These are phyloP conservation scores for Aspergillus sp. DNA, from an alignment of 2,329 filamentous ascomycete genomes.

Conservation along the genomic window DNA sequence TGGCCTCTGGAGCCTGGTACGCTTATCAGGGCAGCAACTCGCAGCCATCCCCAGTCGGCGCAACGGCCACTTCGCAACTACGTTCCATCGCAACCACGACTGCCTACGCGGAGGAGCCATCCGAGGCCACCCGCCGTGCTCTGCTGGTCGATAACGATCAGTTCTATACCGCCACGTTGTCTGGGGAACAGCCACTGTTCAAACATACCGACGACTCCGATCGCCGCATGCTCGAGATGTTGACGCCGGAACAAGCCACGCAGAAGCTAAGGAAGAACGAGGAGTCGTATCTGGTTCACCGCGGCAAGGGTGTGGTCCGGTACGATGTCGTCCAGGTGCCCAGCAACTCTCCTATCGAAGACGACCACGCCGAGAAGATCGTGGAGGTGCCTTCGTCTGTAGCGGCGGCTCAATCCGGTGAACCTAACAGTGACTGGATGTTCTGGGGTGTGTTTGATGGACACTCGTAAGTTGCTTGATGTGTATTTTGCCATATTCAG, in stretches of 20 bases:
- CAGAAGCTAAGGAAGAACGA: constrained; percentile 85
- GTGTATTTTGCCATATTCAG: not conserved
- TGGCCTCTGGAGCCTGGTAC: constrained; percentile 50
- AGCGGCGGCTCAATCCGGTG: constrained; percentile 53
- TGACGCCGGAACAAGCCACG: constrained; percentile 90
- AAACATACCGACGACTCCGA: constrained; percentile 86
- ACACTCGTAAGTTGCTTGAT: constrained; percentile 66
- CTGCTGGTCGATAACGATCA: constrained; percentile 87
- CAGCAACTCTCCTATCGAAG: constrained; percentile 96
- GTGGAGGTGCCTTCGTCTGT: constrained; percentile 74
- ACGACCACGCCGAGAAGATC: constrained; percentile 97
- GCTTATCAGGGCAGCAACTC: constrained; percentile 41
- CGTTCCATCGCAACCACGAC: constrained; percentile 25
- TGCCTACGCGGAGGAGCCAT: constrained; percentile 36
- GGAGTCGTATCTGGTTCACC: constrained; percentile 84
- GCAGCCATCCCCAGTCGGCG: constrained; percentile 22
- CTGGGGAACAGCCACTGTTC: constrained; percentile 79
- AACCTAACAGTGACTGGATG: constrained; percentile 84
- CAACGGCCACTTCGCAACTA: constrained; percentile 22
- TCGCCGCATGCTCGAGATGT: constrained; percentile 87
- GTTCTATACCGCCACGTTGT: constrained; percentile 81
- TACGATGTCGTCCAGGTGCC: constrained; percentile 94
- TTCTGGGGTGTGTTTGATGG: constrained; percentile 99
- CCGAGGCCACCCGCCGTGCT: constrained; percentile 62
- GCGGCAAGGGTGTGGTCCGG: constrained; percentile 85